Evolutionary conservation across 176 grass and related monocot species (phyloP), one percentile per base, ranked within the genome.

Genomic region (Eremochloa ophiuroides): DNA sequence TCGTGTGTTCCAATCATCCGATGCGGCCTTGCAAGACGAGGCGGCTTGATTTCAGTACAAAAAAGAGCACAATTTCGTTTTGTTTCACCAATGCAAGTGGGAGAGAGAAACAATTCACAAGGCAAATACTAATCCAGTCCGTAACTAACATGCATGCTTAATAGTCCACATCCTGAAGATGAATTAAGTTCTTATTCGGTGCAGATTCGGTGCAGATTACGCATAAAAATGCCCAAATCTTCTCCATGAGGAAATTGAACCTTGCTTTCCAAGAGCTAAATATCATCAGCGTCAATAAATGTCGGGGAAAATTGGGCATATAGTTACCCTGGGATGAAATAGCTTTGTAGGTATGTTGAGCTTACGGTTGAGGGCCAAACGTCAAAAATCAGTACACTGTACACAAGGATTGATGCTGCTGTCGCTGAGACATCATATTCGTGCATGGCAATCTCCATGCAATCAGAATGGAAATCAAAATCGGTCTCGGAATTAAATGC

Each of bases 141-240:
- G 51, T 7, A 55, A 7, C 28, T 37, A 8, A n/a, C n/a, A n/a
- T n/a, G 39, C 6, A 42, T 25, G 35, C 22, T 68, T 40, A 40
- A 25, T 12, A 25, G 37, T 77, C 8, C 42, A 79, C 28, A 78
- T 41, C 74, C n/a, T 41, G 56, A 62, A 46, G 16, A 70, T 10
- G 23, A 9, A 70, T 34, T 59, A 59, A 59, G 14, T 81, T 42
- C 78, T 59, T 70, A 70, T 59, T 81, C n/a, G 65, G 35, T 13
- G 34, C 26, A 47, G 27, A 66, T 48, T 27, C n/a, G n/a, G n/a
- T n/a, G n/a, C n/a, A n/a, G n/a, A n/a, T n/a, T n/a, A 71, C 23
- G 14, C 26, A 14, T 20, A 28, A 41, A 70, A 59, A 42, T 8
- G 47, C 0, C 31, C 26, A 13, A 42, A 55, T 55, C 39, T 59